Evolutionary conservation across 257 asterid species (phyloP), one percentile per base, ranked within the genome.

Genomic region (Echium plantagineum): DNA sequence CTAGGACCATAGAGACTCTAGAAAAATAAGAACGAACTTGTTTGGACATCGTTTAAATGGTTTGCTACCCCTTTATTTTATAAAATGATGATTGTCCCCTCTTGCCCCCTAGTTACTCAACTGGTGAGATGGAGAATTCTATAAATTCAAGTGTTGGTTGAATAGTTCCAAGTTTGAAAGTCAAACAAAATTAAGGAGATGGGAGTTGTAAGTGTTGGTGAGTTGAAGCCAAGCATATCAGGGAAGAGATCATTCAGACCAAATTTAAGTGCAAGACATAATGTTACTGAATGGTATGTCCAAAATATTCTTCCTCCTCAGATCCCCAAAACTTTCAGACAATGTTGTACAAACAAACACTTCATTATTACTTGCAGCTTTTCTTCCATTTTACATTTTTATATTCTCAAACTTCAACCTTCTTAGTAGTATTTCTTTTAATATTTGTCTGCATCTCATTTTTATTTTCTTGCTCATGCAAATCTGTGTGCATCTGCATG

Each of bases 141-240:
- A 32, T 55, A 56, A 48, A 47, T 66, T 53, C 19, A 57, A 57
- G 49, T 19, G 31, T n/a, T 65, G 28, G 54, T 24, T 47, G 55
- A 59, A 55, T 59, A 46, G 59, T 22, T 48, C 35, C 35, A 38
- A 49, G 38, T 56, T 22, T 56, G 60, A 17, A 13, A 56, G 60
- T 56, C 18, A 56, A 21, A 56, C 17, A 56, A 56, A 20, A 18
- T 53, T 21, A 19, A 18, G 57, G 61, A 69, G 57, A 90, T 90
- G 98, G 95, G 96, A 26, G 89, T 87, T 64, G 77, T 82, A 55
- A 85, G 93, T 15, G 76, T 85, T 65, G 77, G 86, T 48, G 98
- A 90, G 69, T 58, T 87, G 74, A 87, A 90, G 80, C 81, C 96
- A 61, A 85, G 80, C 86, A 77, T 85, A 9, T 83, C 94, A 19